Percentiles rank a stretch among this genome's conserved stretches.
These are phyloP conservation scores for Hypericum androsaemum DNA, from an alignment of 345 rosid species.

Conservation along the genomic window DNA sequence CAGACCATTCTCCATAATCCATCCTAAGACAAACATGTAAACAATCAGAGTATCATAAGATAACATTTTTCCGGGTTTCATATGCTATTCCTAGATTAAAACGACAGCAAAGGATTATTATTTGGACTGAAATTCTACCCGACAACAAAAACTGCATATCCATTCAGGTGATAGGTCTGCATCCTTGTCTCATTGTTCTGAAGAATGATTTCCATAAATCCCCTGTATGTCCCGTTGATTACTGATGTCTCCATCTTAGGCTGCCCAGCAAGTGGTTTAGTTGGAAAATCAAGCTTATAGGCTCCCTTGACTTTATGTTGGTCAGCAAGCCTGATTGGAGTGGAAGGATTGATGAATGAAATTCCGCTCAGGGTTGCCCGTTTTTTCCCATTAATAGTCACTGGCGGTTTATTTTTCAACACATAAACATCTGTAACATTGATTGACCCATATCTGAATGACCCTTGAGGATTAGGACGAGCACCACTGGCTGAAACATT, in stretches of 20 bases:
- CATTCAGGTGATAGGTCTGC: conserved; percentile 86
- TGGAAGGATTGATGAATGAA: conserved; percentile 78
- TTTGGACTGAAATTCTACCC: conserved; percentile 41
- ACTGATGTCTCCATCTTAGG: conserved; percentile 65
- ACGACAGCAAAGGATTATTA: too few relatives aligned
- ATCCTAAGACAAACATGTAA: conserved; percentile 41
- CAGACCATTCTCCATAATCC: conserved; percentile 98
- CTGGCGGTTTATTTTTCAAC: conserved; percentile 66
- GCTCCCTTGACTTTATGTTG: conserved; percentile 65
- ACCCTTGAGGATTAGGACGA: conserved; percentile 96
- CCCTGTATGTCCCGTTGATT: conserved; percentile 87
- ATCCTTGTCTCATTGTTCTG: conserved; percentile 96
- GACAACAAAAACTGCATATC: conserved; percentile 87
- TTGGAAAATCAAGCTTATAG: conserved; percentile 89
- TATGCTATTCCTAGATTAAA: too few relatives aligned
- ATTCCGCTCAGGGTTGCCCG: conserved; percentile 67
- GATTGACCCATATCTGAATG: conserved; percentile 89
- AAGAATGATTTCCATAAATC: conserved; percentile 87
- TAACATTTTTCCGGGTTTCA: not conserved
- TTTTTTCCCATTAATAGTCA: conserved; percentile 53
- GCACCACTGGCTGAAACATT: conserved; percentile 97
- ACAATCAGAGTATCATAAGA: conserved; percentile 6
- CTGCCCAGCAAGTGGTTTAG: conserved; percentile 61
- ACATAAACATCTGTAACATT: conserved; percentile 84
- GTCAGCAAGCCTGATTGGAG: conserved; percentile 94